These are phyloP conservation scores for Candida quercuum DNA, from an alignment of 805 yeast genomes.

Conservation along the genomic window DNA sequence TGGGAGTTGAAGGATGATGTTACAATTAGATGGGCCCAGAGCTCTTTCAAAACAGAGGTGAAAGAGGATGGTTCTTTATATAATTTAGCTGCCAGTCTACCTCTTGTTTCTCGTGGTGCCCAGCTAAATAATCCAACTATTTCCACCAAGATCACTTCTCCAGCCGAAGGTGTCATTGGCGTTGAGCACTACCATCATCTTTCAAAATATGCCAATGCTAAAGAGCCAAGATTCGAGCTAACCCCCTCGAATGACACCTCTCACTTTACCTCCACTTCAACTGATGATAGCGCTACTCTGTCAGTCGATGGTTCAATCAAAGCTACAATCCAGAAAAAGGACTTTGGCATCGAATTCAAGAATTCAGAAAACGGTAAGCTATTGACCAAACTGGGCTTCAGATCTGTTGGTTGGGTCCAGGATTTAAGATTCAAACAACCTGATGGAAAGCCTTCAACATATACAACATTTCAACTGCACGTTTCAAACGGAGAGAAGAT, in stretches of 20 bases:
- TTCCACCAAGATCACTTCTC: conserved; percentile 14
- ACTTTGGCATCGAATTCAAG: conserved; percentile 16
- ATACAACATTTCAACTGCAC: conserved; percentile 16
- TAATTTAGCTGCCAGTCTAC: conserved; percentile 11
- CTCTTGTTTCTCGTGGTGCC: conserved; percentile 10
- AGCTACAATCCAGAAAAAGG: conserved; percentile 13
- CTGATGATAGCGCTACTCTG: conserved; percentile 5
- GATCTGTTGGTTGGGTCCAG: conserved; percentile 19
- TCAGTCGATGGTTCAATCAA: conserved; percentile 8
- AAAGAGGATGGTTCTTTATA: conserved; percentile 12
- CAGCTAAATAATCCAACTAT: conserved; percentile 18
- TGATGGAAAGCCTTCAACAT: conserved; percentile 8
- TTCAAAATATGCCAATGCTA: conserved; percentile 13
- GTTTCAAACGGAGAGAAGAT: conserved; percentile 20
- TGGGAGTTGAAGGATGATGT: conserved; percentile 19
- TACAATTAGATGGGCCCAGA: conserved; percentile 16
- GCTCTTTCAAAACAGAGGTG: conserved; percentile 13
- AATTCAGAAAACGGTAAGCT: conserved; percentile 8
- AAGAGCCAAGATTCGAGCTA: conserved; percentile 15
- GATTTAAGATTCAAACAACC: conserved; percentile 10
- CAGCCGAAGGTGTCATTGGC: conserved; percentile 14
- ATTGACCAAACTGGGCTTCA: conserved; percentile 18
- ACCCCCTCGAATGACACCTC: neutral
- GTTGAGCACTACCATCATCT: conserved; percentile 19
- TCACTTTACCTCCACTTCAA: conserved; percentile 4